phyloP scores from a whole-genome alignment of 345 rosid species.

The Populus ilicifolia region DNA sequence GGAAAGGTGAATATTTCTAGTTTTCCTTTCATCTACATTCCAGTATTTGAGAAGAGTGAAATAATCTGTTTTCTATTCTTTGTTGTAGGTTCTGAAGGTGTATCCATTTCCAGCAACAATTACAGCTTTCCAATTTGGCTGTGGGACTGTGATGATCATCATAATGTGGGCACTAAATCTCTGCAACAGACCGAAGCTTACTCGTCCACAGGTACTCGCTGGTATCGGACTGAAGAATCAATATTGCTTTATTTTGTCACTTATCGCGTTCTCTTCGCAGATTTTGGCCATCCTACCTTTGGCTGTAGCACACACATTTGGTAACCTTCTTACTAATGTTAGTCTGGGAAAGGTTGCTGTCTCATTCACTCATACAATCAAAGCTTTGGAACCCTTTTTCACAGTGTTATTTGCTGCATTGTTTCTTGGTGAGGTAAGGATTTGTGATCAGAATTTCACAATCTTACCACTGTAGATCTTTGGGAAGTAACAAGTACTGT shows the following conservation, averaged over 20 bases:
- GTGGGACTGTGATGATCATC: constrained; percentile 59
- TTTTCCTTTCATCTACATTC: too few species aligned
- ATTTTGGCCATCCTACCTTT: constrained; percentile 59
- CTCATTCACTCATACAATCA: constrained; percentile 91
- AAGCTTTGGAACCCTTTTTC: constrained; percentile 94
- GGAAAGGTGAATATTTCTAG: too few species aligned
- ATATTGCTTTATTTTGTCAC: background rate
- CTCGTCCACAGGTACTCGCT: constrained; percentile 56
- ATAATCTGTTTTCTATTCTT: background rate
- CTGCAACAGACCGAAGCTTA: constrained; percentile 52
- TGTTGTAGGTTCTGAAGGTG: constrained; percentile 58
- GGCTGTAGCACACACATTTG: constrained; percentile 74
- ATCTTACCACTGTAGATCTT: background rate
- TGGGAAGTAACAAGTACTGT: too few species aligned
- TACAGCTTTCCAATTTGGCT: constrained; percentile 70
- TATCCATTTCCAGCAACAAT: constrained; percentile 83
- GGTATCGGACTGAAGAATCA: background rate
- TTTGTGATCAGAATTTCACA: background rate
- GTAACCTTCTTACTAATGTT: constrained; percentile 76
- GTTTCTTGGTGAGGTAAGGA: constrained; percentile 61
- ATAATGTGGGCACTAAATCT: constrained; percentile 71
- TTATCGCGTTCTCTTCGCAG: constrained; percentile 31
- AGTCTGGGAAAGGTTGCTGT: constrained; percentile 75
- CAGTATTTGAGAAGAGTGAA: background rate
- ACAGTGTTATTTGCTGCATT: constrained; percentile 63